These are phyloP conservation scores for Emergomyces pasteurianus DNA, from an alignment of 2,329 filamentous ascomycete genomes.

Conservation along the genomic window DNA sequence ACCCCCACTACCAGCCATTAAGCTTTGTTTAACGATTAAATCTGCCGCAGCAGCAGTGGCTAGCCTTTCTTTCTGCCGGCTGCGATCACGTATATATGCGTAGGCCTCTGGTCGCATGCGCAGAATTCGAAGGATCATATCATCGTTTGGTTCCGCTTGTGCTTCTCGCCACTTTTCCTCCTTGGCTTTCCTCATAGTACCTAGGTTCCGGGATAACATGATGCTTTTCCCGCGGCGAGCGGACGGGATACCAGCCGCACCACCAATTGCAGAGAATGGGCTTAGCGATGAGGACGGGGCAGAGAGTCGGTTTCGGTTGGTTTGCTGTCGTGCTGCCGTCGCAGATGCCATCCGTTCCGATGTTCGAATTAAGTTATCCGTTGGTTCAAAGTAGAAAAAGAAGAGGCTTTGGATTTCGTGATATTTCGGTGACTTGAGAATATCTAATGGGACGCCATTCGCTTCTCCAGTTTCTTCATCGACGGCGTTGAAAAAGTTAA, in stretches of 20 bases:
- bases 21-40: slow-evolving; percentile 86
- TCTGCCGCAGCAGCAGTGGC: slow-evolving; percentile 83
- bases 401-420: slow-evolving; percentile 92
- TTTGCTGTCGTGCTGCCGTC: slow-evolving; percentile 65
- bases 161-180: slow-evolving; percentile 92
- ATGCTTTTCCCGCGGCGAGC: slow-evolving; percentile 54
- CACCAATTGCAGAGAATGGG: slow-evolving; percentile 28
- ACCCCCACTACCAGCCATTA: slow-evolving; percentile 47
- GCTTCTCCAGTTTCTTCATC: slow-evolving; percentile 75
- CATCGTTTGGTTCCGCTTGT: slow-evolving; percentile 91
- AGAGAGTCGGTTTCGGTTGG: slow-evolving; percentile 54
- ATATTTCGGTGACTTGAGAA: slow-evolving; percentile 95
- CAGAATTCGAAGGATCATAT: slow-evolving; percentile 92
- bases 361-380: slow-evolving; percentile 83
- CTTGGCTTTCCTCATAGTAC: slow-evolving; percentile 91
- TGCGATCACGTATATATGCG: slow-evolving; percentile 76
- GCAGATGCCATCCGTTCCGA: slow-evolving; percentile 91
- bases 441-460: slow-evolving; percentile 76
- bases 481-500: slow-evolving; percentile 88
- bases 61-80: slow-evolving; percentile 85
- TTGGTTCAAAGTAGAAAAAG: slow-evolving; percentile 96
- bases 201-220: slow-evolving; percentile 86
- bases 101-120: slow-evolving; percentile 88
- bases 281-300: slow-evolving; percentile 35
- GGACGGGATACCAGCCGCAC: slow-evolving; percentile 32